A percentile compares a stretch with the other conserved stretches of the same genome.
Conservation (phyloP, 805 yeast species). For the Starmerella khaoyaiensis region DNA sequence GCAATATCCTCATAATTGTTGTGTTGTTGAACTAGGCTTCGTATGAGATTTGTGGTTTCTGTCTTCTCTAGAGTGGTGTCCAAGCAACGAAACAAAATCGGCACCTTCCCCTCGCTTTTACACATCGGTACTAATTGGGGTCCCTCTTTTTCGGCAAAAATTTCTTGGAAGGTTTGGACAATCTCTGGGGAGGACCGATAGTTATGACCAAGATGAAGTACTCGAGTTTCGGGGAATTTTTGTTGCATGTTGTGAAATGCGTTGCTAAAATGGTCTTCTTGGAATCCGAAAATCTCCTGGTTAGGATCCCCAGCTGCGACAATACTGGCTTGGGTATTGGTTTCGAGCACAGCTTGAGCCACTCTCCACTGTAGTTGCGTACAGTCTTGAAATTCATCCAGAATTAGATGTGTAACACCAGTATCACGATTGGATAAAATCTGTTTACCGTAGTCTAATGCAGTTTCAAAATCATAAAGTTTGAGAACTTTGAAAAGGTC, state of each 20-base stretch:
- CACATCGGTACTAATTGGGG: no score
- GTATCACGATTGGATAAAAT: conserved; percentile 6
- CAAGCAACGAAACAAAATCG: not conserved
- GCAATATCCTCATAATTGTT: conserved; percentile 10
- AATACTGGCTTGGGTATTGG: conserved; percentile 1
- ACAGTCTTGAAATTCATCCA: conserved; percentile 89
- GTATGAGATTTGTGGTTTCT: not conserved
- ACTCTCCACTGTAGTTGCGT: conserved; percentile 14
- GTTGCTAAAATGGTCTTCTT: conserved; percentile 3
- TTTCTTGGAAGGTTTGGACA: conserved; percentile 4
- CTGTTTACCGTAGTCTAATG: conserved; percentile 41
- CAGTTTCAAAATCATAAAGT: conserved; percentile 72
- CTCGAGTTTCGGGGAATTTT: conserved; percentile 4
- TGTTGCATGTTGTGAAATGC: conserved; percentile 13
- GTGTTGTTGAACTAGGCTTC: conserved; percentile 1
- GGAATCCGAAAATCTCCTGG: conserved; percentile 18
- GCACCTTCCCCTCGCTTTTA: no score
- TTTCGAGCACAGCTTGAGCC: conserved; percentile 2
- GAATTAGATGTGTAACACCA: conserved; percentile 52
- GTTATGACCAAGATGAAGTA: conserved; percentile 8
- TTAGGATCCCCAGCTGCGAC: conserved; percentile 20
- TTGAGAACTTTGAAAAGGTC: conserved; percentile 29
- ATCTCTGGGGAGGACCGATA: conserved; percentile 17
- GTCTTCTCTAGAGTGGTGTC: not conserved
- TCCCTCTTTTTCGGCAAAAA: not conserved